Evolutionary conservation across 306 rosid genomes (phyloP).

Genomic region (Dalbergia cultrata): DNA sequence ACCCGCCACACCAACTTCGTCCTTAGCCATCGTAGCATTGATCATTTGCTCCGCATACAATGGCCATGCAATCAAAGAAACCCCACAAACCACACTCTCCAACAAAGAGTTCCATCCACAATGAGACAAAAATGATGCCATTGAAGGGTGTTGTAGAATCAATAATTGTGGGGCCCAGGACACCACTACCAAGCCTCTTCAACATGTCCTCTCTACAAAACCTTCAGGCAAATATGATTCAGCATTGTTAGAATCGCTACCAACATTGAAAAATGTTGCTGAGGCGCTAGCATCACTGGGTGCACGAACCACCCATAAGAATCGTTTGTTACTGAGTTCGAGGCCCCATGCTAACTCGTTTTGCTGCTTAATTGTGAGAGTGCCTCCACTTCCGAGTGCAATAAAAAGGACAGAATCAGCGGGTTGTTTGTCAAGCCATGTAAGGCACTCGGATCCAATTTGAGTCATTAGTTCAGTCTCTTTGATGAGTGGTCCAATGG

Average conservation of each 20-base stretch:
- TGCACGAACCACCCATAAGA: constrained; percentile 53
- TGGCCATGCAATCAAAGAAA: constrained; percentile 66
- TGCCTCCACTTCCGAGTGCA: constrained; percentile 58
- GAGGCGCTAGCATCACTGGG: neutral
- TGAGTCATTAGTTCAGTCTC: constrained; percentile 23
- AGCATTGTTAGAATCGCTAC: constrained; percentile 20
- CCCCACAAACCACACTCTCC: constrained; percentile 58
- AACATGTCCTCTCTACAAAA: constrained; percentile 54
- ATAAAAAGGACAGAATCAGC: constrained; percentile 50
- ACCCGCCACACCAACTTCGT: constrained; percentile 45
- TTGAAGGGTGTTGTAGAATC: constrained; percentile 47
- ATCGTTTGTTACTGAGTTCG: constrained; percentile 56
- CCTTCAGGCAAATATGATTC: constrained; percentile 53
- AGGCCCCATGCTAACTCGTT: constrained; percentile 60
- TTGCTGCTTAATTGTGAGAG: constrained; percentile 34
- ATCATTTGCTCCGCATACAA: constrained; percentile 61
- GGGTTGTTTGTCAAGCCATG: constrained; percentile 60
- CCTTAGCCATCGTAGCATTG: constrained; percentile 56
- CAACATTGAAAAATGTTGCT: constrained; percentile 44
- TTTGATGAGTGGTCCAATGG: constrained; percentile 55
- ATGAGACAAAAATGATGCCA: constrained; percentile 59
- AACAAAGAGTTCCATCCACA: constrained; percentile 71
- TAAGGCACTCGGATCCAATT: constrained; percentile 24
- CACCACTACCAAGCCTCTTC: constrained; percentile 23
- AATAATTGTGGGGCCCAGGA: constrained; percentile 58